Base-by-base conservation (phyloP, 176 grass and related monocot genomes). In the Thinopyrum elongatum region DNA sequence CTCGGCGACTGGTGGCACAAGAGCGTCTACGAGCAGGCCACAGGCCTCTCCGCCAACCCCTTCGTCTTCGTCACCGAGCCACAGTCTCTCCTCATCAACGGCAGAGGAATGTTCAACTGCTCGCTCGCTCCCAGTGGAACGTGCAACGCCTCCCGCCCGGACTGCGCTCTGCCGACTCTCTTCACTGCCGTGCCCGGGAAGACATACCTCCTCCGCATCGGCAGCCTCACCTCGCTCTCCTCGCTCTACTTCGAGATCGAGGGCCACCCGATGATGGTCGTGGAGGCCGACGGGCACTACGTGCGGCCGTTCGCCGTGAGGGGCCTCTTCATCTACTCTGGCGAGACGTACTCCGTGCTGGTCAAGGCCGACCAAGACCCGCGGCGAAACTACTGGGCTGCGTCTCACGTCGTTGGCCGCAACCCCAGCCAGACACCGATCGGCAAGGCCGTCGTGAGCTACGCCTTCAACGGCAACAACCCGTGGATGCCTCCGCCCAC, bases 11-110 rank as follows among this genome's bases (percentile, higher is more conserved):
- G 70, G 82, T 76, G 82, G 70, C 55, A 84, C 82, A 47, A 84
- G 38, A 49, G 57, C 57, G 38, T 76, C 26, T 75, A 84, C 35
- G 70, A 84, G 10, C 55, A 93, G 76, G 78, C 89, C 69, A n/a
- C 80, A 2, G 95, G 95, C 2, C 91, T 91, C 22, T 36, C 74
- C 9, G 80, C 87, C 31, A 65, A 53, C 10, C 89, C 88, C 7
- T 79, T 97, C 14, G 34, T 14, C 3, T 95, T 86, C 75, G 83
- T 95, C 14, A 66, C 14, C 15, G 89, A 98, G 65, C 92, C 95
- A 2, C 72, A 90, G 92, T 92, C 95, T 17, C 86, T 97, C 6
- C 81, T 97, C 30, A 92, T 97, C 86, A 94, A 97, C 28, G 92
- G 92, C 4, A 70, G 84, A 16, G 95, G 95, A 12, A 78, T 30